Conservation (phyloP, 2,329 filamentous ascomycete genomes). For the Cladosporium sp. region DNA sequence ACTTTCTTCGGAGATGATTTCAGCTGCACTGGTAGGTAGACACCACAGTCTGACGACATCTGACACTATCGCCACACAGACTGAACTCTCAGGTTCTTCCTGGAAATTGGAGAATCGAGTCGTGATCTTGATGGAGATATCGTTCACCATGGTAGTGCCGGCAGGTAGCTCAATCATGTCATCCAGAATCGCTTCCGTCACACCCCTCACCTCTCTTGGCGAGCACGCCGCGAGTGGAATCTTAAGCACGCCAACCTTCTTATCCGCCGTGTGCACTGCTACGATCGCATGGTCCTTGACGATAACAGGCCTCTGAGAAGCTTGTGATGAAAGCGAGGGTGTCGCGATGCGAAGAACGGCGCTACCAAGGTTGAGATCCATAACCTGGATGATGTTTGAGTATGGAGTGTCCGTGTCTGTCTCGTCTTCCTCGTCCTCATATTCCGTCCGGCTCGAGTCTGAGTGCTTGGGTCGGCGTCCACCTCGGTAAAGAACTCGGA, state of each 20-base stretch:
- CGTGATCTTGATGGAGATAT: conserved; percentile 23
- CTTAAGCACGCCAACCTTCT: conserved; percentile 56
- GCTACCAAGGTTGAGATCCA: conserved; percentile 58
- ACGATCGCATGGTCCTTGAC: conserved; percentile 46
- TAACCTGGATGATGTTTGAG: conserved; percentile 54
- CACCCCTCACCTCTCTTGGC: conserved; percentile 32
- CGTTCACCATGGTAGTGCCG: conserved; percentile 22
- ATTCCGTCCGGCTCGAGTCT: conserved; percentile 37
- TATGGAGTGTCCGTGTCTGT: conserved; percentile 59
- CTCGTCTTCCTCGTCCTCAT: conserved; percentile 59
- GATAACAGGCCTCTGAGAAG: conserved; percentile 31
- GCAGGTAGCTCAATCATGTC: conserved; percentile 16
- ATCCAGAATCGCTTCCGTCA: conserved; percentile 30
- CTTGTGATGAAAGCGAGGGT: conserved; percentile 29
- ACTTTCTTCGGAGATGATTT: conserved; percentile 24
- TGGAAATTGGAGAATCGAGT: conserved; percentile 1
- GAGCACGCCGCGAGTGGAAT: conserved; percentile 56
- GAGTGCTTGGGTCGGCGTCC: conserved; percentile 44
- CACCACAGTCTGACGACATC: conserved; percentile 30
- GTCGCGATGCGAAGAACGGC: conserved; percentile 57
- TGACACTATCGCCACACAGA: conserved; percentile 25
- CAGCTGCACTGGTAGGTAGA: conserved; percentile 29
- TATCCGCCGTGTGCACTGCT: conserved; percentile 58
- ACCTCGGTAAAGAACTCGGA: conserved; percentile 63
- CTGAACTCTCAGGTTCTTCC: neutral